Evolutionary conservation across 129 eudicot genomes (phyloP).

Genomic region (Chrysanthemum seticuspe): DNA sequence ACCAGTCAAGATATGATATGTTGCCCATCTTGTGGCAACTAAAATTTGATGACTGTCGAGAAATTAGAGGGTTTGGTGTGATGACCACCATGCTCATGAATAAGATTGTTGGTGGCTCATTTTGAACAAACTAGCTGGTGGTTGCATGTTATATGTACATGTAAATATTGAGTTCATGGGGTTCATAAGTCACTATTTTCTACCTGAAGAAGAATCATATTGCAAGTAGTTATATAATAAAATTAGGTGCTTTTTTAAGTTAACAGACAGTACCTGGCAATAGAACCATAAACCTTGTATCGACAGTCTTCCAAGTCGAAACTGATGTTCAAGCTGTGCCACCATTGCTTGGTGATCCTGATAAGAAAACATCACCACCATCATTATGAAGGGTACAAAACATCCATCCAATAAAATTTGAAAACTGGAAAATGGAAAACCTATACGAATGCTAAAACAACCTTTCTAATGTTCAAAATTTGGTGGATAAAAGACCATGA

Average conservation of each 20-base stretch:
- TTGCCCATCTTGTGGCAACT: not conserved
- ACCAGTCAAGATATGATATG: not conserved
- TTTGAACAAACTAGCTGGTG: slow-evolving; percentile 4
- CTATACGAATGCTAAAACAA: not conserved
- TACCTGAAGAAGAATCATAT: slow-evolving; percentile 5
- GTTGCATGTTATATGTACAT: not conserved
- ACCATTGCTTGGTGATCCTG: slow-evolving; percentile 99
- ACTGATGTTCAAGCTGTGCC: slow-evolving; percentile 99
- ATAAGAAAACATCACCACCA: slow-evolving; percentile 7
- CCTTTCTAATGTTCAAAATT: slow-evolving; percentile 14
- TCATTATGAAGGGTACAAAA: not conserved
- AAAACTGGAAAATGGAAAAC: not conserved
- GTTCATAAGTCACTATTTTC: slow-evolving; percentile 19
- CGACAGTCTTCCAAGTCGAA: slow-evolving; percentile 85
- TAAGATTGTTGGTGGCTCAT: not conserved
- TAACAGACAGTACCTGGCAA: slow-evolving; percentile 65
- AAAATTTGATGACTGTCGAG: not conserved
- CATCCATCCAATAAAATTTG: not conserved
- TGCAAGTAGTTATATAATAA: slow-evolving; percentile 6
- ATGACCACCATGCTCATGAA: slow-evolving; percentile 4
- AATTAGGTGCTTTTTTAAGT: not conserved
- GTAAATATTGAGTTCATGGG: slow-evolving; percentile 7
- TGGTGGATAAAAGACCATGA: not conserved
- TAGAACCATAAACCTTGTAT: slow-evolving; percentile 97
- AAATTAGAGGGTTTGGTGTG: not conserved